phyloP scores from a whole-genome alignment of 1,284 basidiomycete genomes.

The Phellopilus nigrolimitatus region DNA sequence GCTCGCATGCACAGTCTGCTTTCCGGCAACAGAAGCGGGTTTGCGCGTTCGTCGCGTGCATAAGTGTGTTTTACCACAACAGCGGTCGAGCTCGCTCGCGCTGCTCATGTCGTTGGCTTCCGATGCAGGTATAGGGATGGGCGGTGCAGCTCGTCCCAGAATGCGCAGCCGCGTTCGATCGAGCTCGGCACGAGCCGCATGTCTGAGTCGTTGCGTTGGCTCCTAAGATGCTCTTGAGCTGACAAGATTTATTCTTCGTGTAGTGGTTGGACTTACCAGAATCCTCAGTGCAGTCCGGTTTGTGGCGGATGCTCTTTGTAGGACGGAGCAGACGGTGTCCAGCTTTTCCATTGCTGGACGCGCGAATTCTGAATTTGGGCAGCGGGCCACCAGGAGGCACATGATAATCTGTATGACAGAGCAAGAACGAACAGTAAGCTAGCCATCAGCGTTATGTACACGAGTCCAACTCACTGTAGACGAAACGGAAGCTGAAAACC shows the following conservation, averaged over 20 bases:
- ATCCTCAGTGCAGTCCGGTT: conserved; percentile 46
- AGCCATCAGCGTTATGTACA: background rate
- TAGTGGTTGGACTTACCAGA: conserved; percentile 32
- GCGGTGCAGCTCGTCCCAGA: conserved; percentile 29
- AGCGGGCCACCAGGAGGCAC: conserved; percentile 56
- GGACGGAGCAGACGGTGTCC: conserved; percentile 43
- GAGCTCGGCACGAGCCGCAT: conserved; percentile 47
- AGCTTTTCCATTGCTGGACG: conserved; percentile 53
- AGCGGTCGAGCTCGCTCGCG: conserved; percentile 58
- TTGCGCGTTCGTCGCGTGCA: conserved; percentile 27
- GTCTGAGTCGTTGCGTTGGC: conserved; percentile 44
- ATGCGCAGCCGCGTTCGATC: conserved; percentile 32
- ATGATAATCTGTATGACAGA: conserved; percentile 50
- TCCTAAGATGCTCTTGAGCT: conserved; percentile 35
- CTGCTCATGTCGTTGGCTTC: conserved; percentile 17
- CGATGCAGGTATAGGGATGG: background rate
- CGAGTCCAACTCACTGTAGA: conserved; percentile 45
- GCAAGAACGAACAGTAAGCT: conserved; percentile 8
- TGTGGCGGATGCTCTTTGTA: conserved; percentile 45
- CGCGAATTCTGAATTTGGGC: conserved; percentile 53
- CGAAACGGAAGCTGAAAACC: conserved; percentile 57
- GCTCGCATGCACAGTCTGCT: conserved; percentile 2
- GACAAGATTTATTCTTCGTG: conserved; percentile 1
- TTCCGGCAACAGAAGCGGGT: background rate
- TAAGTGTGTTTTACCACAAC: conserved; percentile 56